phyloP scores from a whole-genome alignment of 23 red algal species.

The Cyanidium caldarium region DNA sequence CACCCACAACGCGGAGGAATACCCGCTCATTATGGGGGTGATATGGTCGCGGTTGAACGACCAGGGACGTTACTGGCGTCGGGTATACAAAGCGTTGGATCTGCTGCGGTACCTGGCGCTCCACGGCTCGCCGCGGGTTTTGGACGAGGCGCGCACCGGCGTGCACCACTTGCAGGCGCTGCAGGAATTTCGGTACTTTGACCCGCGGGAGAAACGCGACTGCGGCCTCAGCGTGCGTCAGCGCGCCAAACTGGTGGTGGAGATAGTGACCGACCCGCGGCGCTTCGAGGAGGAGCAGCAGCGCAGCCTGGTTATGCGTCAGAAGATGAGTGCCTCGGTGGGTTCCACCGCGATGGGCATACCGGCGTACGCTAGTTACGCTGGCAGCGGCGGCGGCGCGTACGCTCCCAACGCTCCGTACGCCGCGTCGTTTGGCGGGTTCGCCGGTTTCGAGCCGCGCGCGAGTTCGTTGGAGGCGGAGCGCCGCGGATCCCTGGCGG shows the following conservation, averaged over 20 bases:
- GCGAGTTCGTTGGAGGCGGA: too few species aligned
- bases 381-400: too few species aligned
- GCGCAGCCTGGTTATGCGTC: neutral
- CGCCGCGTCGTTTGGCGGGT: too few species aligned
- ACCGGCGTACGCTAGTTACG: too few species aligned
- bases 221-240: conserved; percentile 56
- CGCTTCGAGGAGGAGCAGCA: conserved; percentile 60
- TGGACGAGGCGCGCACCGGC: conserved; percentile 42
- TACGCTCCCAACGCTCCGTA: too few species aligned
- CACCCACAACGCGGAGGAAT: conserved; percentile 57
- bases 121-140: conserved; percentile 50
- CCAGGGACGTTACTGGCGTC: conserved; percentile 38
- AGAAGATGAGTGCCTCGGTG: conserved; percentile 1
- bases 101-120: conserved; percentile 48
- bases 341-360: neutral
- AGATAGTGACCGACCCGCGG: conserved; percentile 37
- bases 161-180: conserved; percentile 44
- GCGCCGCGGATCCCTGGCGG: too few species aligned
- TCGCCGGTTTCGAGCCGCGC: too few species aligned
- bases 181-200: conserved; percentile 48
- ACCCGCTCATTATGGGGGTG: conserved; percentile 79
- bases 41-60: conserved; percentile 67
- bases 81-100: conserved; percentile 84
- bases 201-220: conserved; percentile 27
- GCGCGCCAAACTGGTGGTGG: conserved; percentile 52